Evolutionary conservation across 2,329 filamentous ascomycete species (phyloP).

Genomic region (Calonectria pauciramosa): DNA sequence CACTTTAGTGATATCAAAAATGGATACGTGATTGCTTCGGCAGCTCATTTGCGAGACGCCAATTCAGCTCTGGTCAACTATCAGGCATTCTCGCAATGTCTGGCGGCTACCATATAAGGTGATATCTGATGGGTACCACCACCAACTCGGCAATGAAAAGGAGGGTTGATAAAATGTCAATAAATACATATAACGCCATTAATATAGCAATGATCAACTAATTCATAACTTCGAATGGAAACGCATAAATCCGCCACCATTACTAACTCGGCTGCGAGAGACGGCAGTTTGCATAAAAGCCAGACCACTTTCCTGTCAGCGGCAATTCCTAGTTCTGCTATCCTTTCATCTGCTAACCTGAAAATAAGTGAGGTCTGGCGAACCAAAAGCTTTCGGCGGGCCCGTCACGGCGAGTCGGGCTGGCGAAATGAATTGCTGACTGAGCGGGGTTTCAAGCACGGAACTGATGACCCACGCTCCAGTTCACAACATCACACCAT

Average conservation of each 20-base stretch:
- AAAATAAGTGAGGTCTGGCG: not conserved
- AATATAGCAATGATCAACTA: not conserved
- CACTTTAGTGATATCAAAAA: not conserved
- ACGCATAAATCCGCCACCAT: not conserved
- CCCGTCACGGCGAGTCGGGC: not conserved
- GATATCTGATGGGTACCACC: not conserved
- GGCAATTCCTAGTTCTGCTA: not conserved
- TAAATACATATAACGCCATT: not conserved
- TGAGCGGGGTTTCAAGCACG: not conserved
- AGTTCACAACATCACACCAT: not conserved
- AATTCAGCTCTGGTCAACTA: not conserved
- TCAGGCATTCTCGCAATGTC: not conserved
- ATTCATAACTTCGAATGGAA: not conserved
- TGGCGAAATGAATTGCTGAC: not conserved
- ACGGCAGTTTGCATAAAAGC: too few species aligned
- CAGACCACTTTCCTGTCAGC: not conserved
- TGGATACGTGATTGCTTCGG: not conserved
- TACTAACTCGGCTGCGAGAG: not conserved
- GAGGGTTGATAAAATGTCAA: not conserved
- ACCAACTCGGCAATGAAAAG: not conserved
- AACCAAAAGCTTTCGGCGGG: not conserved
- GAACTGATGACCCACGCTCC: not conserved
- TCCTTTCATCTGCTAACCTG: not conserved
- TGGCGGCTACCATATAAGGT: not conserved
- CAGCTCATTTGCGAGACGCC: not conserved